phyloP scores from a whole-genome alignment of 768 basidiomycete species.

The Amylocystis lapponica region DNA sequence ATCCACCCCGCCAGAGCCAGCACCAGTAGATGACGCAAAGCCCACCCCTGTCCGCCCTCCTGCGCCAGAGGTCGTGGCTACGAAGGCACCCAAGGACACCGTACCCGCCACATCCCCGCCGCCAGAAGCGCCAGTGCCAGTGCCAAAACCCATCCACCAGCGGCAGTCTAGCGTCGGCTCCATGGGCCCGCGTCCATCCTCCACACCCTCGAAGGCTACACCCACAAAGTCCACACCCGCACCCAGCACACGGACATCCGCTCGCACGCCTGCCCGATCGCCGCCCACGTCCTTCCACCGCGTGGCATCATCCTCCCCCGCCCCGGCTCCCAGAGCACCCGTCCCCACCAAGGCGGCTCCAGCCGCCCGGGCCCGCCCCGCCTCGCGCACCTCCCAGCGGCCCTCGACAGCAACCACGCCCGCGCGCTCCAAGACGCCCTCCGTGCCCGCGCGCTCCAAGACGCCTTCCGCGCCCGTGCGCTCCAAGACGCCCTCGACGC shows the following conservation, averaged over 20 bases:
- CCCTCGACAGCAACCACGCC: conserved; percentile 29
- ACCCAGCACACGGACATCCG: conserved; percentile 16
- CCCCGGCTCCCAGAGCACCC: conserved; percentile 14
- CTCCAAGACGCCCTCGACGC: conserved; percentile 38
- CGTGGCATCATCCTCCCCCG: conserved; percentile 11
- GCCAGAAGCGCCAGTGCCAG: conserved; percentile 10
- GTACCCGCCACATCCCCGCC: conserved; percentile 11
- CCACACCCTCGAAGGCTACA: conserved; percentile 12
- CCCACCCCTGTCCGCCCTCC: conserved; percentile 7
- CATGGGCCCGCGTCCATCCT: background rate
- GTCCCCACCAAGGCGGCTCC: conserved; percentile 14
- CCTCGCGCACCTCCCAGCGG: conserved; percentile 30
- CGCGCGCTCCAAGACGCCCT: conserved; percentile 26
- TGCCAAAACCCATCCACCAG: conserved; percentile 10
- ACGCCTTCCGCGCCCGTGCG: conserved; percentile 11
- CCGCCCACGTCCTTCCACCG: conserved; percentile 19
- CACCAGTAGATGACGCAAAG: background rate
- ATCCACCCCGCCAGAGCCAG: conserved; percentile 3
- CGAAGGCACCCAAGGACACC: conserved; percentile 3
- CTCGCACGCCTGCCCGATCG: conserved; percentile 23
- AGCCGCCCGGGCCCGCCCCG: conserved; percentile 25
- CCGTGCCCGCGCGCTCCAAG: conserved; percentile 8
- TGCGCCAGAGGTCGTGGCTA: conserved; percentile 2
- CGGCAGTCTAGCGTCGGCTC: conserved; percentile 11
- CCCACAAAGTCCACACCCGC: conserved; percentile 4